Percentiles rank a stretch among this genome's conserved stretches.
These are phyloP conservation scores for Pluteus cervinus DNA, from an alignment of 768 basidiomycete genomes.

Conservation along the genomic window DNA sequence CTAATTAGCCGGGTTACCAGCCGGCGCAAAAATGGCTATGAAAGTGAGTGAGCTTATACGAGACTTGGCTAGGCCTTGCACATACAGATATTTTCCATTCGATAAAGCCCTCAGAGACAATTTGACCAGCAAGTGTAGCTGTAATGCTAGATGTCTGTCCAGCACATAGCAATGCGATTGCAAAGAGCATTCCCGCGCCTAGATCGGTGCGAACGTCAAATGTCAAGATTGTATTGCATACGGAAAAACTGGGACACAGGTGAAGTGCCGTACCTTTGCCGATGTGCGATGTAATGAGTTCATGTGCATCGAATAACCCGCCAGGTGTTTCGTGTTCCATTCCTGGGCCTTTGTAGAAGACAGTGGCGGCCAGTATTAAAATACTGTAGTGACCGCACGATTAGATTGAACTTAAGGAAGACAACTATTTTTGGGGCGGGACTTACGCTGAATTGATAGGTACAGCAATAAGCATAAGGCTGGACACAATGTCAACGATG, in stretches of 20 bases:
- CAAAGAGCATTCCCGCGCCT: constrained; percentile 69
- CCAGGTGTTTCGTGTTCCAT: constrained; percentile 34
- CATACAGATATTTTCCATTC: constrained; percentile 61
- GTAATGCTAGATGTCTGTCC: constrained; percentile 78
- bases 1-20: constrained; percentile 65
- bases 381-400: constrained; percentile 42
- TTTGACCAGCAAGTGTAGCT: constrained; percentile 74
- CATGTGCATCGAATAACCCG: constrained; percentile 69
- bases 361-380: constrained; percentile 65
- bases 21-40: constrained; percentile 54
- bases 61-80: constrained; percentile 2
- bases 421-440: neutral
- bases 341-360: constrained; percentile 46
- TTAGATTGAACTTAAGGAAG: neutral
- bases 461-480: constrained; percentile 64
- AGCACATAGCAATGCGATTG: constrained; percentile 65
- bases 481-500: constrained; percentile 49
- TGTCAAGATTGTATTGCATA: neutral
- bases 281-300: constrained; percentile 46
- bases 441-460: constrained; percentile 67
- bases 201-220: constrained; percentile 3
- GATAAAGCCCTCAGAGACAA: constrained; percentile 76
- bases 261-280: constrained; percentile 42
- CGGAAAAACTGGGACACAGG: constrained; percentile 3
- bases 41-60: constrained; percentile 1